phyloP scores from a whole-genome alignment of 176 grass and related monocot species.

The Oryza rufipogon region DNA sequence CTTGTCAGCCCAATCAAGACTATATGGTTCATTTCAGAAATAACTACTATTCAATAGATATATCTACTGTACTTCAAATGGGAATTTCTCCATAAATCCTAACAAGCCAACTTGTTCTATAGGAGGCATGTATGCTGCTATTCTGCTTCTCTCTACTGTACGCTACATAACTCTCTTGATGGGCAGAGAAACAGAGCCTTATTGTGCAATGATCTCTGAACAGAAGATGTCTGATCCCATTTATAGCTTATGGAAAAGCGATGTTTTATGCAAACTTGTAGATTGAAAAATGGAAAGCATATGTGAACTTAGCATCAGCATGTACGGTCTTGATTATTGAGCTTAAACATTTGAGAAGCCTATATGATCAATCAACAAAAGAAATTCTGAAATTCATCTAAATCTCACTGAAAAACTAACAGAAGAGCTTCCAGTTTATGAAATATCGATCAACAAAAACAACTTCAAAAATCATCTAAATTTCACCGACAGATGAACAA shows the following conservation, averaged over 20 bases:
- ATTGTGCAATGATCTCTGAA: neutral
- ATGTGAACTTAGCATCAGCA: neutral
- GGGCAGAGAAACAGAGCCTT: neutral
- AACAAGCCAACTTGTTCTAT: neutral
- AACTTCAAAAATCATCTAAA: slow-evolving; percentile 11
- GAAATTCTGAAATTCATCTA: neutral
- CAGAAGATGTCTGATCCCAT: neutral
- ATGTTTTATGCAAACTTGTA: neutral
- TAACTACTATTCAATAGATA: too few species aligned
- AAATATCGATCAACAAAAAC: slow-evolving; percentile 4
- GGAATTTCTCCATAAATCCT: neutral
- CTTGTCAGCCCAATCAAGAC: neutral
- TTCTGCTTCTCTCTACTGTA: neutral
- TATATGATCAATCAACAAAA: neutral
- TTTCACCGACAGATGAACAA: neutral
- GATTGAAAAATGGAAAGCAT: neutral
- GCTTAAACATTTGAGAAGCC: neutral
- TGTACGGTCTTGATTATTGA: neutral
- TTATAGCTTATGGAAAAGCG: neutral
- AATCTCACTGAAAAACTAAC: neutral
- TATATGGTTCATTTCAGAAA: too few species aligned
- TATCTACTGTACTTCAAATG: neutral
- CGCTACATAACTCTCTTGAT: neutral
- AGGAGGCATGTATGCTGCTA: neutral
- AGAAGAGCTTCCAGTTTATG: neutral